Conservation (phyloP, 495 filamentous ascomycete species). For the Neurospora africana region DNA sequence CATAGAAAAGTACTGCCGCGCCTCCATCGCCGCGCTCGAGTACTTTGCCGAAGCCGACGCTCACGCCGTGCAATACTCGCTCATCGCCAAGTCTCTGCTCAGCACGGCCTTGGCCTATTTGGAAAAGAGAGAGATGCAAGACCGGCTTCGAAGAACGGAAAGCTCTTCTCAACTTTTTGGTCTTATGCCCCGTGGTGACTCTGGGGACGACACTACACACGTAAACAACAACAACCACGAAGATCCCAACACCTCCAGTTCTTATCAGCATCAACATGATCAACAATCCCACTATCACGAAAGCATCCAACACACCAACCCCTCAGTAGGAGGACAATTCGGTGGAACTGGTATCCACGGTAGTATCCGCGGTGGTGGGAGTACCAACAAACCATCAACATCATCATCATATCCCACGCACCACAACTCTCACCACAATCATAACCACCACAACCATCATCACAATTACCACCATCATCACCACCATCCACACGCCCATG, state of each 20-base stretch:
- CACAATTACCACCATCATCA: neutral
- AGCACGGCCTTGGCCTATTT: conserved; percentile 28
- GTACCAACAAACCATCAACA: neutral
- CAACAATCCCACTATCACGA: neutral
- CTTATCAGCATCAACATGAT: neutral
- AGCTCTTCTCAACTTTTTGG: conserved; percentile 36
- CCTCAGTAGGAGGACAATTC: neutral
- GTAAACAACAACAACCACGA: neutral
- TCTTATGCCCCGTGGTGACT: conserved; percentile 16
- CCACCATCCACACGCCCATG: neutral
- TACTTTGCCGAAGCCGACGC: conserved; percentile 31
- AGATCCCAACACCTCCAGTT: neutral
- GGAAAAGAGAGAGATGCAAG: conserved; percentile 27
- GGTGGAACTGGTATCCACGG: neutral
- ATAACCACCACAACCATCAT: neutral
- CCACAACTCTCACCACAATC: neutral
- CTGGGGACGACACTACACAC: neutral
- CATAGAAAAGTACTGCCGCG: conserved; percentile 31
- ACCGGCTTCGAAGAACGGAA: conserved; percentile 28
- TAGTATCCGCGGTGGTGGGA: neutral
- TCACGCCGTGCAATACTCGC: conserved; percentile 35
- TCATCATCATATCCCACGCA: neutral
- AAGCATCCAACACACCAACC: neutral
- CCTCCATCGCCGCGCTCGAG: conserved; percentile 31
- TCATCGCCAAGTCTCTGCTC: conserved; percentile 35